Evolutionary conservation across 2,329 filamentous ascomycete genomes (phyloP), one percentile per base, ranked within the genome.

Genomic region (Phialophora macrospora): DNA sequence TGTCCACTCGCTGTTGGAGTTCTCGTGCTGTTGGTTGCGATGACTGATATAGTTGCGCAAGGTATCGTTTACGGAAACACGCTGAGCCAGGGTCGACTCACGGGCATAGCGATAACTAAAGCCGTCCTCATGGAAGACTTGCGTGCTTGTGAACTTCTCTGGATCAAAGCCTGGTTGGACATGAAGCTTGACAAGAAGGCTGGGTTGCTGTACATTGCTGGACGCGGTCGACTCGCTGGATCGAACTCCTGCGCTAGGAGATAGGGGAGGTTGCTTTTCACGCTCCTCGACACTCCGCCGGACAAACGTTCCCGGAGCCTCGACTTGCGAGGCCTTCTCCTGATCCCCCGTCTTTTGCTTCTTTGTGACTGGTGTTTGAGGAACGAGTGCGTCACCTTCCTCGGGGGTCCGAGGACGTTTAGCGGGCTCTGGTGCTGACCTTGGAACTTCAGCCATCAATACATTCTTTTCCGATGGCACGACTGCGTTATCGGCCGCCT

Each of bases 61-160:
- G 17, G 17, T 32, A 17, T 69, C 63, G 28, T 63, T 63, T 58
- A 70, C 65, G 11, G 60, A 62, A 9, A 32, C 48, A 26, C 71
- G 66, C 60, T 72, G 55, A 6, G 65, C 59, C 14, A 72, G 14
- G 28, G 66, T 70, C 14, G 71, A 71, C 5, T 56, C 22, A 12
- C 20, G 52, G 4, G 69, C 52, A 54, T 68, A 70, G 24, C 70
- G 69, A 54, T 66, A 72, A 12, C 38, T 55, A 62, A 72, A 72
- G 11, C 71, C 71, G 46, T 62, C 44, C 24, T 65, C 51, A n/a
- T 38, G 41, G 49, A 64, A 64, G n/a, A 71, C 32, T n/a, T 55
- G 60, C 6, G 61, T 58, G 55, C 63, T 55, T 22, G 65, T 65
- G 17, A 68, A 60, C 8, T 67, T 61, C 3, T 51, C 49, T 11